Evolutionary conservation across 768 basidiomycete species (phyloP), one percentile per base, ranked within the genome.

Genomic region (Panaeolus cyanescens): DNA sequence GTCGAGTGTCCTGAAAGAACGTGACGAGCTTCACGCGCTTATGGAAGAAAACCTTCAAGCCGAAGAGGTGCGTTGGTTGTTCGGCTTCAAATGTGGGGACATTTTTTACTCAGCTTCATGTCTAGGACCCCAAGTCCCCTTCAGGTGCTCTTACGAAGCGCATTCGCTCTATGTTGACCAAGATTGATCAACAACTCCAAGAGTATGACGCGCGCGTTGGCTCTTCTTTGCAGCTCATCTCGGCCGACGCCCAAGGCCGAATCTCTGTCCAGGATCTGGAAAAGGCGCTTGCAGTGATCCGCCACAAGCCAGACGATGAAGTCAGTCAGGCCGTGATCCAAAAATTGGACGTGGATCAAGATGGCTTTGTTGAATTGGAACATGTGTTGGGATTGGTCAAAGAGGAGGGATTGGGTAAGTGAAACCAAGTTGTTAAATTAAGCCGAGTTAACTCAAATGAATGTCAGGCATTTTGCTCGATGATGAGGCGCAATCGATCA

Each of bases 311-410:
- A 4, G 90, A 93, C 59, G 93, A 96, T 58, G 91, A 95, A 63
- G 89, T 93, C 15, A 92, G 93, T 22, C 87, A 90, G 62, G 88
- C 86, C 20, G 88, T 99, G 55, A 87, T 96, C 57, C 88, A 93
- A 71, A 99, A 99, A 75, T 78, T 99, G 68, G 97, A 99, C 72
- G 91, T 93, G 9, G 96, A 99, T 76, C 88, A 93, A 75, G 96
- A 99, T 71, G 96, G 96, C 0, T 96, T 88, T 70, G 95, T 98
- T 25, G 93, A 96, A 71, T 83, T 99, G 50, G 93, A 96, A 74
- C 96, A 99, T 70, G 95, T 99, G 33, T 75, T 96, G 60, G 93
- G 91, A 12, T 77, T 96, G 64, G 91, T 96, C 22, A 84, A 87
- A 67, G 92, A 97, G 76, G 92, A 95, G 65, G 93, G 93, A 13